Evolutionary conservation across 257 asterid genomes (phyloP).

Genomic region (Solanum clarkiae): DNA sequence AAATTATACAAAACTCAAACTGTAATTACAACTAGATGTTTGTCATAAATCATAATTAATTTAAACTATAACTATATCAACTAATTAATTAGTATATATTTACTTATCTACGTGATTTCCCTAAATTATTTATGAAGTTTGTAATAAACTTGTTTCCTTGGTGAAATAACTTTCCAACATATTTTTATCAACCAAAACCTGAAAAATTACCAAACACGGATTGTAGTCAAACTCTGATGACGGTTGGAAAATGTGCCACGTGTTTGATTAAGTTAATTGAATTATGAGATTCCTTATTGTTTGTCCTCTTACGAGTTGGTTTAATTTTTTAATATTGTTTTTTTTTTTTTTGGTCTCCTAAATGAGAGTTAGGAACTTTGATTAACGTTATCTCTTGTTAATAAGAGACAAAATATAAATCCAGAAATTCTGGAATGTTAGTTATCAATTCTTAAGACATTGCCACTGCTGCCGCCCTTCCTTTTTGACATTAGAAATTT

Average conservation of each 20-base stretch:
- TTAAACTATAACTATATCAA: no score
- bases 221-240: neutral
- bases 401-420: neutral
- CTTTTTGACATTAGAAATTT: neutral
- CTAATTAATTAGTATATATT: no score
- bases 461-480: neutral
- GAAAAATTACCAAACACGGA: neutral
- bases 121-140: no score
- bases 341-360: neutral
- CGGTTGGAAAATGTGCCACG: conserved; percentile 4
- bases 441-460: neutral
- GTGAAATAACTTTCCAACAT: neutral
- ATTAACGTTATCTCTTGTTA: neutral
- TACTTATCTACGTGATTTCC: no score
- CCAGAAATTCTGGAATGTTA: neutral
- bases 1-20: no score
- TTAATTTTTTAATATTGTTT: neutral
- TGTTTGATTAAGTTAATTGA: neutral
- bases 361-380: neutral
- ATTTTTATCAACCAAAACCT: neutral
- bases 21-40: no score
- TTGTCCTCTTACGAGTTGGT: neutral
- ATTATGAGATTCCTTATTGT: neutral
- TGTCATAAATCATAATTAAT: no score
- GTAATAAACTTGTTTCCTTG: neutral